Percentiles rank a stretch among this genome's conserved stretches.
These are phyloP conservation scores for Arthrobotrys entomopaga DNA, from an alignment of 2,329 filamentous ascomycete species.

Conservation along the genomic window DNA sequence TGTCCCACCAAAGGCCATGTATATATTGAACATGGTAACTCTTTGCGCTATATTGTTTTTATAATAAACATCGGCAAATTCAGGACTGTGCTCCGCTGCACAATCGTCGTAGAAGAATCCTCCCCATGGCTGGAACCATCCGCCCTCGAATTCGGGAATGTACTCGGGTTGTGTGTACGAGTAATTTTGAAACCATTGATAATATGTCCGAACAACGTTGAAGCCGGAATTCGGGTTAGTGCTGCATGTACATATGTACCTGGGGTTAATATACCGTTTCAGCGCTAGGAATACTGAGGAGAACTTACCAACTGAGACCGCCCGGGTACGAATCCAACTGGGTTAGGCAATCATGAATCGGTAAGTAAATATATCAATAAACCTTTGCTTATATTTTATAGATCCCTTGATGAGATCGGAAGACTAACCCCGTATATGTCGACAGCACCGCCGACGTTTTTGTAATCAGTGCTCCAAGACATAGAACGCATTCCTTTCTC, in stretches of 20 bases:
- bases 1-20: constrained; percentile 68
- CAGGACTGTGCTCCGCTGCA: constrained; percentile 64
- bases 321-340: background rate
- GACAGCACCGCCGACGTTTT: constrained; percentile 68
- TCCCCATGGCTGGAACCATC: constrained; percentile 67
- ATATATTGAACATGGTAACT: constrained; percentile 65
- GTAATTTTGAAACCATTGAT: constrained; percentile 69
- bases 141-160: constrained; percentile 68
- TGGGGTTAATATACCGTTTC: too few species aligned
- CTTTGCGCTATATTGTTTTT: constrained; percentile 68
- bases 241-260: too few species aligned
- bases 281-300: too few species aligned
- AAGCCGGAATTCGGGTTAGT: constrained; percentile 64
- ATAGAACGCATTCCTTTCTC: constrained; percentile 66
- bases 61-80: constrained; percentile 68
- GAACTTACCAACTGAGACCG: background rate
- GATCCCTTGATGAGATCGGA: too few species aligned
- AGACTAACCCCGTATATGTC: constrained; percentile 67
- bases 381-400: too few species aligned
- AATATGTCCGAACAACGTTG: constrained; percentile 66
- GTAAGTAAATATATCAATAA: too few species aligned
- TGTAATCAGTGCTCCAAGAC: constrained; percentile 69
- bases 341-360: too few species aligned
- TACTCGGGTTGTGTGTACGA: constrained; percentile 68
- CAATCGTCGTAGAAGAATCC: constrained; percentile 68